Conservation (phyloP, 306 rosid species). For the Trichosanthes truncata region DNA sequence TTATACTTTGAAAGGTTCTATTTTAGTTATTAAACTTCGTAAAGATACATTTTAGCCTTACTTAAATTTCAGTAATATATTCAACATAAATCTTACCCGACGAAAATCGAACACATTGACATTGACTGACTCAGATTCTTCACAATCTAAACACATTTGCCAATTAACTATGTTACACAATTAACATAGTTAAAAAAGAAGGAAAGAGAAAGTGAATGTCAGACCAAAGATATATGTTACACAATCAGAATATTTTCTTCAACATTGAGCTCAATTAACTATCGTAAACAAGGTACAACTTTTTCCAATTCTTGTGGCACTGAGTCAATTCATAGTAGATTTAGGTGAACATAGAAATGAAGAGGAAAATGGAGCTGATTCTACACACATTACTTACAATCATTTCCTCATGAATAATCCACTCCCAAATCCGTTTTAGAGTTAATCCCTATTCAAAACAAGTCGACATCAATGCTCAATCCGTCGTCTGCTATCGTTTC, state of each 20-base stretch:
- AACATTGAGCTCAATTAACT: slow-evolving; percentile 2
- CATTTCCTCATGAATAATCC: neutral
- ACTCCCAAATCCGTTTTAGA: neutral
- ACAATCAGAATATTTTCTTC: neutral
- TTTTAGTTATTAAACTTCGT: too few species aligned
- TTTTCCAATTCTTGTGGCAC: neutral
- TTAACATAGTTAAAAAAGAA: too few species aligned
- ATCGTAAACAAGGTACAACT: neutral
- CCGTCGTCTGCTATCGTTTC: neutral
- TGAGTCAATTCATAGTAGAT: neutral
- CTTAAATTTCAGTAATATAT: too few species aligned
- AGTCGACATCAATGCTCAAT: neutral
- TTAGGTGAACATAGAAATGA: neutral
- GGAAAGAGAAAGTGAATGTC: neutral
- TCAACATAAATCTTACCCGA: too few species aligned
- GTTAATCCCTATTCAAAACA: slow-evolving; percentile 1
- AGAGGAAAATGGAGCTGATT: neutral
- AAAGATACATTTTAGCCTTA: too few species aligned
- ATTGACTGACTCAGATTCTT: too few species aligned
- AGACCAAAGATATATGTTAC: neutral
- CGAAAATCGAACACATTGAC: too few species aligned
- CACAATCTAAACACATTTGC: too few species aligned
- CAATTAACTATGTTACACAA: too few species aligned
- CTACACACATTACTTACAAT: slow-evolving; percentile 7
- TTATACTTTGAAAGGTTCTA: too few species aligned